Conservation (phyloP, 2,329 filamentous ascomycete species). For the Hypoxylon sp. region DNA sequence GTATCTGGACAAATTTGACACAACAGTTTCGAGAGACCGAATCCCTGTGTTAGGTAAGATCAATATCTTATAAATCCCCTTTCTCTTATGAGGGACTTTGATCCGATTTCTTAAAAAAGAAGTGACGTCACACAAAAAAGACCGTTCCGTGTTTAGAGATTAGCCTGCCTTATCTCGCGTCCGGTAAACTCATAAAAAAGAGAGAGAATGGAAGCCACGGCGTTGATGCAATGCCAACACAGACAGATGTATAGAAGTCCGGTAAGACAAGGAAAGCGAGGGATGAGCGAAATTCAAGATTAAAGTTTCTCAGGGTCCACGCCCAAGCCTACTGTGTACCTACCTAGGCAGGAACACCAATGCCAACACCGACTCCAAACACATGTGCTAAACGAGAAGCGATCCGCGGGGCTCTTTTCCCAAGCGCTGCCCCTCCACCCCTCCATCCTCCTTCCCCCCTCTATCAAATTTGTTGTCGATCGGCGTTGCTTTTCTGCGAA, state of each 20-base stretch:
- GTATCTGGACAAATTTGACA: conserved; percentile 2
- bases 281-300: conserved; percentile 21
- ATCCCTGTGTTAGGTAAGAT: background rate
- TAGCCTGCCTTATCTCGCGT: conserved; percentile 20
- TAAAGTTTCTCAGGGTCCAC: conserved; percentile 24
- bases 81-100: conserved; percentile 34
- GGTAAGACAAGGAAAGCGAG: conserved; percentile 7
- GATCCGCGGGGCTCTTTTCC: conserved; percentile 36
- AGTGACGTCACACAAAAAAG: conserved; percentile 37
- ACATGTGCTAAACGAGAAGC: conserved; percentile 31
- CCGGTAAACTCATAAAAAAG: conserved; percentile 20
- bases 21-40: background rate
- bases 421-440: conserved; percentile 3
- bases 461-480: conserved; percentile 39
- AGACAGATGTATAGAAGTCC: background rate
- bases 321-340: conserved; percentile 28
- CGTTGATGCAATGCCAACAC: conserved; percentile 6
- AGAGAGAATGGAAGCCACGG: background rate
- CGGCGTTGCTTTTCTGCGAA: conserved; percentile 39
- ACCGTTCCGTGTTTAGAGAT: conserved; percentile 3
- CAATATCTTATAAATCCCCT: conserved; percentile 17
- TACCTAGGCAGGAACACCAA: conserved; percentile 13
- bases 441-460: conserved; percentile 25
- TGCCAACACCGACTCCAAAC: conserved; percentile 30
- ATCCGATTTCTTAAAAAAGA: conserved; percentile 11